Percentiles rank a stretch among this genome's conserved stretches.
Conservation (phyloP, 805 yeast genomes). For the Jamesozyma gamospora region DNA sequence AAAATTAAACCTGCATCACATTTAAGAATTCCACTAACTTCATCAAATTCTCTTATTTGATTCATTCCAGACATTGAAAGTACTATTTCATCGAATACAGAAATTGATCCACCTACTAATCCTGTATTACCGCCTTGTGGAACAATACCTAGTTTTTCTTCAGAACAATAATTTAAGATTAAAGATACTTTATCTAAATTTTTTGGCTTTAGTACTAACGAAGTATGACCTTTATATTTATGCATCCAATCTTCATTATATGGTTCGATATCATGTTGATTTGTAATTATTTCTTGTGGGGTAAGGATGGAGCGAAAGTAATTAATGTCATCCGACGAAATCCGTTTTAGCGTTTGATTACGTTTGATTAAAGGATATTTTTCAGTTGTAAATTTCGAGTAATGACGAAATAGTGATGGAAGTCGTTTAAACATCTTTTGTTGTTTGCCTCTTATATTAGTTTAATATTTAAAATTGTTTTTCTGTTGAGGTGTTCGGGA, state of each 20-base stretch:
- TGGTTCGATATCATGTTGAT: conserved; percentile 51
- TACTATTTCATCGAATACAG: conserved; percentile 84
- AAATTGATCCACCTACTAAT: conserved; percentile 87
- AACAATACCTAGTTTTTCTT: conserved; percentile 66
- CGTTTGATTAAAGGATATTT: conserved; percentile 53
- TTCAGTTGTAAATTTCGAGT: conserved; percentile 42
- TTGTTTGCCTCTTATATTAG: neutral
- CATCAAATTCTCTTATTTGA: conserved; percentile 72
- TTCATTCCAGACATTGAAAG: conserved; percentile 61
- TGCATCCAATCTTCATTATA: conserved; percentile 93
- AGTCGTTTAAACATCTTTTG: neutral
- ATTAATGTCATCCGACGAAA: conserved; percentile 48
- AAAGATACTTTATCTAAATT: conserved; percentile 66
- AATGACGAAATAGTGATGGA: no score
- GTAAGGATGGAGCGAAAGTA: conserved; percentile 53
- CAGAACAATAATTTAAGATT: conserved; percentile 74
- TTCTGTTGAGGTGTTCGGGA: no score
- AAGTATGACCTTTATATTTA: conserved; percentile 82
- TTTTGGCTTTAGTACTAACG: conserved; percentile 72
- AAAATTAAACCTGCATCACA: conserved; percentile 86
- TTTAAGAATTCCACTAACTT: conserved; percentile 73
- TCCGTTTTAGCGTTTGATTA: conserved; percentile 38
- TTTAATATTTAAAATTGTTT: no score
- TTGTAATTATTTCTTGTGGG: conserved; percentile 37
- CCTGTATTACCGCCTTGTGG: conserved; percentile 99